These are phyloP conservation scores for Lithohypha guttulata DNA, from an alignment of 2,329 filamentous ascomycete species.

Conservation along the genomic window DNA sequence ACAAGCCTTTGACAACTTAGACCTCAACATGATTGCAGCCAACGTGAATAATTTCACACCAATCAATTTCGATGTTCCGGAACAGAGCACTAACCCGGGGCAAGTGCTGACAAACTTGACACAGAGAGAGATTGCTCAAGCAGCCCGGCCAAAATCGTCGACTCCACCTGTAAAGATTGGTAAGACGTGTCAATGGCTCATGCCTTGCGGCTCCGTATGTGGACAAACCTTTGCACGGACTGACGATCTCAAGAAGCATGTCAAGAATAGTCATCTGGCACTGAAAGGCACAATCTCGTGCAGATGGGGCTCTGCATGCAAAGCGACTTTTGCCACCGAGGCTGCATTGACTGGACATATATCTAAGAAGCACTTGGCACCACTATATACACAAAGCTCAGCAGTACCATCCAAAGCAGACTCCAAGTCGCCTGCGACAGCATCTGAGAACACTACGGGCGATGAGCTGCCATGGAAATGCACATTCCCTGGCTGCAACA, in stretches of 20 bases:
- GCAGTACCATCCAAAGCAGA: conserved; percentile 6
- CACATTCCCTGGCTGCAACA: conserved; percentile 20
- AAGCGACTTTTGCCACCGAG: conserved; percentile 20
- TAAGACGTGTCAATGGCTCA: conserved; percentile 20
- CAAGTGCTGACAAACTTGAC: conserved; percentile 7
- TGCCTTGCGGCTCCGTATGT: conserved; percentile 22
- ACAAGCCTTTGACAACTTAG: conserved; percentile 2
- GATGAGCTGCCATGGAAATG: conserved; percentile 20
- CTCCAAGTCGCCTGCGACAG: conserved; percentile 5
- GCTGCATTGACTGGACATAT: conserved; percentile 22
- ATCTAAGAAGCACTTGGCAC: conserved; percentile 21
- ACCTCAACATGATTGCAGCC: conserved; percentile 3
- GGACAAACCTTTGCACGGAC: conserved; percentile 18
- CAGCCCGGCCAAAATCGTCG: not conserved
- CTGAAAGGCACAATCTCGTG: conserved; percentile 19
- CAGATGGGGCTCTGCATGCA: conserved; percentile 18
- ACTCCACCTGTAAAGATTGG: not conserved
- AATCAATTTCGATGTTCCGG: not conserved
- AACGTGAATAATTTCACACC: conserved; percentile 4
- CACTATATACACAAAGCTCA: conserved; percentile 11
- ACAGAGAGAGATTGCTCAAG: conserved; percentile 7
- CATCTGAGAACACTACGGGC: conserved; percentile 4
- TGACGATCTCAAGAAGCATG: conserved; percentile 22
- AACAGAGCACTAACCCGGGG: not conserved
- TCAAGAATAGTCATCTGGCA: conserved; percentile 18